Conservation (phyloP, 306 rosid species). For the Ormosia emarginata region DNA sequence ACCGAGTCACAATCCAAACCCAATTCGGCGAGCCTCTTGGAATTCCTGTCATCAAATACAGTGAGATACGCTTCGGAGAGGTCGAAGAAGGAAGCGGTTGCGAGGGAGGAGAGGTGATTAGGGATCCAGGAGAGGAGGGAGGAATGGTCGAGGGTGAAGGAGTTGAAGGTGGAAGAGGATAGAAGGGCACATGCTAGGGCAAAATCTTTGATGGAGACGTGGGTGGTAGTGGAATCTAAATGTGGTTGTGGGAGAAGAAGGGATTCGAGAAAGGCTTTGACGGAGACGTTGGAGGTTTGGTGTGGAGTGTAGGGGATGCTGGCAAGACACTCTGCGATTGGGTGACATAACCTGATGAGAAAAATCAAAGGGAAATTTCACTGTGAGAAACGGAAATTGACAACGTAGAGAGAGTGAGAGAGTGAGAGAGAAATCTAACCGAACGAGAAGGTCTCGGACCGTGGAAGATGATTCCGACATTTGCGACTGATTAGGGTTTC, state of each 20-base stretch:
- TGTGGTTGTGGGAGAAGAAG: constrained; percentile 48
- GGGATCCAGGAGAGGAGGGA: constrained; percentile 76
- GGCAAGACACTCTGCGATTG: constrained; percentile 39
- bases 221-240: constrained; percentile 22
- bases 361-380: not conserved
- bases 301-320: constrained; percentile 38
- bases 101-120: constrained; percentile 38
- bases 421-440: constrained; percentile 26
- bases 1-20: constrained; percentile 40
- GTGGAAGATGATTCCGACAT: constrained; percentile 54
- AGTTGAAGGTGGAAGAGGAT: constrained; percentile 45
- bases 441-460: constrained; percentile 46
- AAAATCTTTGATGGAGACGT: constrained; percentile 54
- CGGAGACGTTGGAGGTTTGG: constrained; percentile 42
- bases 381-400: not conserved
- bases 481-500: not conserved
- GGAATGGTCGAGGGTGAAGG: constrained; percentile 34
- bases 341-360: constrained; percentile 49
- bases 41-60: constrained; percentile 25
- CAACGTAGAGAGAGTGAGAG: not conserved
- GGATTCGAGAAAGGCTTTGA: constrained; percentile 52
- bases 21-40: constrained; percentile 34
- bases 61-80: constrained; percentile 45
- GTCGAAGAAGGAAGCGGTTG: constrained; percentile 41
- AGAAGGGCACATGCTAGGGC: constrained; percentile 66